Percentiles rank a stretch among this genome's conserved stretches.
Conservation (phyloP, 1,284 basidiomycete species). For the Heterobasidion annosum region DNA sequence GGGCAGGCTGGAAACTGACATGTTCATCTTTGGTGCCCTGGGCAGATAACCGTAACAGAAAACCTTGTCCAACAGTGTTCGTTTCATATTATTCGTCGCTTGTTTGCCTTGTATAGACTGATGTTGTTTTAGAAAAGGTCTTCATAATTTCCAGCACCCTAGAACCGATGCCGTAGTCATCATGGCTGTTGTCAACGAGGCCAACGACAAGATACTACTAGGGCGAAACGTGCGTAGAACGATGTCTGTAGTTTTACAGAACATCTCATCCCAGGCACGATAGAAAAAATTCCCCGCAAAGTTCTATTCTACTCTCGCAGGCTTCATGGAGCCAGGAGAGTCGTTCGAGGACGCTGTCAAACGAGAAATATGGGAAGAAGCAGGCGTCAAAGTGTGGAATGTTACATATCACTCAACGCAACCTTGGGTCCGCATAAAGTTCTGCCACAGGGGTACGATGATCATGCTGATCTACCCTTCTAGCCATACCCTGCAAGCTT, state of each 20-base stretch:
- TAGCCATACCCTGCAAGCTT: conserved; percentile 85
- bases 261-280: background rate
- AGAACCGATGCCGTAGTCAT: conserved; percentile 89
- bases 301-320: conserved; percentile 85
- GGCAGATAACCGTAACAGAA: conserved; percentile 49
- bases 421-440: conserved; percentile 54
- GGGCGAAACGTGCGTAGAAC: conserved; percentile 66
- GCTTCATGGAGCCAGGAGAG: conserved; percentile 92
- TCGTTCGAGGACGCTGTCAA: conserved; percentile 91
- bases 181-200: conserved; percentile 78
- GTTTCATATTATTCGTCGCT: conserved; percentile 13
- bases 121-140: conserved; percentile 47
- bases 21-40: conserved; percentile 72
- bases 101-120: too few species aligned
- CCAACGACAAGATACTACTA: conserved; percentile 75
- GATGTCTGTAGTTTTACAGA: background rate
- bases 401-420: conserved; percentile 83
- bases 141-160: conserved; percentile 87
- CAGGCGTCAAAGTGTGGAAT: conserved; percentile 79
- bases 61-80: conserved; percentile 63
- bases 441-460: background rate
- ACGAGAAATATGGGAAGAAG: conserved; percentile 93
- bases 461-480: background rate
- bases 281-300: conserved; percentile 61
- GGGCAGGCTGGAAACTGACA: conserved; percentile 93